Evolutionary conservation across 306 rosid genomes (phyloP).

Genomic region (Cicer bijugum): DNA sequence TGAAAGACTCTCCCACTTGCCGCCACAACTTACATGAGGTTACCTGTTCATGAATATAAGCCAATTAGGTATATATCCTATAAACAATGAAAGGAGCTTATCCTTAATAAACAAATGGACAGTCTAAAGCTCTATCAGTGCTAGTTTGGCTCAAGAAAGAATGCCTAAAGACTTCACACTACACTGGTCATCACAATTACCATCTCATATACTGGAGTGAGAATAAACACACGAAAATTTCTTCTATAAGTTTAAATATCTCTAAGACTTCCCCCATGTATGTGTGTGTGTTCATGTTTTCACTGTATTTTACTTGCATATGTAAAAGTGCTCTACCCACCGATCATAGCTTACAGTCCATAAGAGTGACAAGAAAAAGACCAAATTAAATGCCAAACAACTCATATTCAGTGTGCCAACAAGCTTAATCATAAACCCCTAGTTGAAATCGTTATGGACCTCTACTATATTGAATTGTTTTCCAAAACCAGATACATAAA

Average conservation of each 20-base stretch:
- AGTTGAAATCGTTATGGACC: constrained; percentile 31
- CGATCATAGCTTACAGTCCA: not conserved
- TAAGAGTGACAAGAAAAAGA: constrained; percentile 10
- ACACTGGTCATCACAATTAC: constrained; percentile 12
- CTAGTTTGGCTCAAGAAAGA: constrained; percentile 36
- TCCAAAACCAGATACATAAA: constrained; percentile 27
- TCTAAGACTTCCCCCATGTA: not conserved
- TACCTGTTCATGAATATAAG: constrained; percentile 64
- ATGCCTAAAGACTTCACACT: constrained; percentile 26
- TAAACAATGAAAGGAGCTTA: constrained; percentile 39
- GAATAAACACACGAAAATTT: not conserved
- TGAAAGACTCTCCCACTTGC: constrained; percentile 99
- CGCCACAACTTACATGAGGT: constrained; percentile 96
- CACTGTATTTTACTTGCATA: constrained; percentile 25
- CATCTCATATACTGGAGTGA: not conserved
- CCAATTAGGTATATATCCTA: constrained; percentile 41
- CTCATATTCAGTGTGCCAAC: constrained; percentile 15
- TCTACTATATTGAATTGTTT: constrained; percentile 29
- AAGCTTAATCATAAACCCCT: constrained; percentile 15
- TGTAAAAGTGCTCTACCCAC: constrained; percentile 7
- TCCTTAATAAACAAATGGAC: constrained; percentile 34
- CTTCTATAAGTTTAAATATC: not conserved
- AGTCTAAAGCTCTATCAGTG: constrained; percentile 7
- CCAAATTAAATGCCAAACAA: constrained; percentile 14
- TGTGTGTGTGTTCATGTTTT: not conserved